Conservation (phyloP, 345 rosid species). For the Citrus sp. region DNA sequence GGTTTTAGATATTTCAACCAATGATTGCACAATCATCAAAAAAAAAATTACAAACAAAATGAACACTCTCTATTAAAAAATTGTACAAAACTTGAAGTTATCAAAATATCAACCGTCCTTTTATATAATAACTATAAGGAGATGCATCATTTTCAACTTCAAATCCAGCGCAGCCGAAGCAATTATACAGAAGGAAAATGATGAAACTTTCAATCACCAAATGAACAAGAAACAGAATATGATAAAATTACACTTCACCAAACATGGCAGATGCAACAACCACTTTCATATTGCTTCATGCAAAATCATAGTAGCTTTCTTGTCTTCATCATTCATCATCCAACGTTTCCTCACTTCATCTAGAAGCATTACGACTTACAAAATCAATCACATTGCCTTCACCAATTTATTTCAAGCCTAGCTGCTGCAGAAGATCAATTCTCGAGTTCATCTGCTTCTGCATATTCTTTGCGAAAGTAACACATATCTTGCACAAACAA, state of each 20-base stretch:
- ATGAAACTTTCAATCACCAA: neutral
- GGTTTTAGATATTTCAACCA: neutral
- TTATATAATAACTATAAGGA: neutral
- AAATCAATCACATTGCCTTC: constrained; percentile 5
- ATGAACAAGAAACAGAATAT: constrained; percentile 6
- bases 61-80: neutral
- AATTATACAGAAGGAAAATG: neutral
- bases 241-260: constrained; percentile 21
- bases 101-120: neutral
- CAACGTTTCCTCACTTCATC: constrained; percentile 41
- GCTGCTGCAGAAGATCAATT: neutral
- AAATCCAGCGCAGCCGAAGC: neutral
- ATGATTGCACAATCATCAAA: neutral
- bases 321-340: constrained; percentile 44
- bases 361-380: constrained; percentile 38
- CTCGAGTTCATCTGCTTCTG: neutral
- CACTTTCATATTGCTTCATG: constrained; percentile 31
- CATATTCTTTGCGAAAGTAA: neutral
- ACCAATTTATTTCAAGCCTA: constrained; percentile 4
- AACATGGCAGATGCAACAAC: constrained; percentile 45
- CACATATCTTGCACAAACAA: constrained; percentile 7
- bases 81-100: neutral
- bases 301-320: constrained; percentile 38
- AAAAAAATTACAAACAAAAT: neutral
- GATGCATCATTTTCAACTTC: constrained; percentile 9